These are phyloP conservation scores for Poterioochromonas sp. DNA, from an alignment of 352 stramenopile genomes.

Conservation along the genomic window DNA sequence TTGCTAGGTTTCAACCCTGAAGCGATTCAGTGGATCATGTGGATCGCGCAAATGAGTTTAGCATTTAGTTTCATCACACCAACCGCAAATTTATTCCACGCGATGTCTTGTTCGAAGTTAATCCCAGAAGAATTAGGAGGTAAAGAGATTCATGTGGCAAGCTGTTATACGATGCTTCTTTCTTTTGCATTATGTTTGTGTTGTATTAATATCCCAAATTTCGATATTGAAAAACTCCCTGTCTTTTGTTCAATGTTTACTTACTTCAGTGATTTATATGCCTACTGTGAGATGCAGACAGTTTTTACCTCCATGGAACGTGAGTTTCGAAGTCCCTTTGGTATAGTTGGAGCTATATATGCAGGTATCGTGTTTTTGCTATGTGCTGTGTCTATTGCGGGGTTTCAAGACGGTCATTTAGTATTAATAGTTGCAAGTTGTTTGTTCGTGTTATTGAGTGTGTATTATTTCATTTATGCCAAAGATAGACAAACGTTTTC, in stretches of 20 bases:
- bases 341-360: neutral
- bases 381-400: neutral
- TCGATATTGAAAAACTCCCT: neutral
- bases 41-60: neutral
- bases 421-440: neutral
- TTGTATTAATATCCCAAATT: neutral
- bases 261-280: neutral
- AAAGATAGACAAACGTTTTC: neutral
- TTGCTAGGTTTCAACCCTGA: neutral
- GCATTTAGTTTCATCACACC: neutral
- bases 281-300: neutral
- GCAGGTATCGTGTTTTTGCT: neutral
- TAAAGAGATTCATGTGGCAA: no score
- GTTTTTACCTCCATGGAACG: neutral
- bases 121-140: neutral
- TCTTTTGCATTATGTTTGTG: neutral
- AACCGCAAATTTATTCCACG: neutral
- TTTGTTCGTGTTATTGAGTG: neutral
- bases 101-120: neutral
- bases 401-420: neutral
- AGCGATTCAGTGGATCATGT: neutral
- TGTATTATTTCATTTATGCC: neutral
- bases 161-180: neutral
- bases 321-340: neutral
- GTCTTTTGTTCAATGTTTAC: neutral